phyloP scores from a whole-genome alignment of 2,329 filamentous ascomycete species.

The Exutisphaerella laricina region DNA sequence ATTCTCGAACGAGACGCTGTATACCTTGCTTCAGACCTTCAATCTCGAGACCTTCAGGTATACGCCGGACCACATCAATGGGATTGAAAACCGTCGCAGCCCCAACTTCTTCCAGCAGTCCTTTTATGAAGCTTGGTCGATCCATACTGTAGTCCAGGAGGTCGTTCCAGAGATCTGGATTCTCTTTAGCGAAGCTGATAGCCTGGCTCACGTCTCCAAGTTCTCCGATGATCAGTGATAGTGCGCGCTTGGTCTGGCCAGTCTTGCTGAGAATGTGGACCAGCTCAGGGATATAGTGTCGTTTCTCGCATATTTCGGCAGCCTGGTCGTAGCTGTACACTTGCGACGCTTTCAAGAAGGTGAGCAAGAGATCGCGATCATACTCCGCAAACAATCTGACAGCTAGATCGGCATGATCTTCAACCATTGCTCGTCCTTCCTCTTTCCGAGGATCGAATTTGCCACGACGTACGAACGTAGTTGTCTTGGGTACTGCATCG shows the following conservation, averaged over 20 bases:
- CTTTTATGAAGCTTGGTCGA: slow-evolving; percentile 89
- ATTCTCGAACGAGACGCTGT: slow-evolving; percentile 86
- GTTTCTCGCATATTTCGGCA: slow-evolving; percentile 69
- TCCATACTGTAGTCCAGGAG: slow-evolving; percentile 95
- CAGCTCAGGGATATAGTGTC: slow-evolving; percentile 82
- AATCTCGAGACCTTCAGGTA: slow-evolving; percentile 89
- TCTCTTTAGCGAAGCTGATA: slow-evolving; percentile 89
- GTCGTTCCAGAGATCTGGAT: slow-evolving; percentile 91
- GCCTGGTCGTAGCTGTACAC: slow-evolving; percentile 83
- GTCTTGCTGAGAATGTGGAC: slow-evolving; percentile 95
- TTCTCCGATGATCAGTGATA: slow-evolving; percentile 91
- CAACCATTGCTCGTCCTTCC: slow-evolving; percentile 62
- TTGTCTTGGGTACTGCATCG: background rate
- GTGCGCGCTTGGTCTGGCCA: slow-evolving; percentile 82
- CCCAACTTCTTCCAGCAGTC: slow-evolving; percentile 85
- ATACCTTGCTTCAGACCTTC: slow-evolving; percentile 84
- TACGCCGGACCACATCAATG: slow-evolving; percentile 80
- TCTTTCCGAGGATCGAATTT: slow-evolving; percentile 34
- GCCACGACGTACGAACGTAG: slow-evolving; percentile 12
- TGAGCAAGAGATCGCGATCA: slow-evolving; percentile 73
- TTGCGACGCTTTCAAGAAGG: slow-evolving; percentile 74
- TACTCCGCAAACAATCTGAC: slow-evolving; percentile 82
- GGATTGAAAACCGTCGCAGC: slow-evolving; percentile 74
- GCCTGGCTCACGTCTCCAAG: slow-evolving; percentile 85
- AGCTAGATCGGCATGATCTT: slow-evolving; percentile 80